Percentiles rank a stretch among this genome's conserved stretches.
phyloP scores from a whole-genome alignment of 2,329 filamentous ascomycete species.

The Blastomyces gilchristii region DNA sequence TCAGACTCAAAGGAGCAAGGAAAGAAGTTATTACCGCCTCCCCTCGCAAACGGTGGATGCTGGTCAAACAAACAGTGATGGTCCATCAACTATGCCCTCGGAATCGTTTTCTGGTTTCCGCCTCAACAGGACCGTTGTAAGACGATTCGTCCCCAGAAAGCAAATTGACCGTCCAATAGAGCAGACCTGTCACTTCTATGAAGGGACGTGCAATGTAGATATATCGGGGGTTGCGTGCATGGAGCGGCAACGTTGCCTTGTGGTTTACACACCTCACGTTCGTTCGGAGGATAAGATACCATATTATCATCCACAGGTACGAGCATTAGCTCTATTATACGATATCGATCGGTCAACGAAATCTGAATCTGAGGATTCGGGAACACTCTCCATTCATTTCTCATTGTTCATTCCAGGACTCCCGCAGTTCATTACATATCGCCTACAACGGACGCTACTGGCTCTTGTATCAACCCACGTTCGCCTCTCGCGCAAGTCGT shows the following conservation, averaged over 20 bases:
- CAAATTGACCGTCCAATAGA: conserved; percentile 63
- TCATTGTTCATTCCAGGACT: conserved; percentile 32
- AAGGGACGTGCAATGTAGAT: conserved; percentile 13
- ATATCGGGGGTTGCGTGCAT: conserved; percentile 25
- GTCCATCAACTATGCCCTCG: conserved; percentile 17
- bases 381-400: conserved; percentile 43
- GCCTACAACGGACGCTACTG: conserved; percentile 32
- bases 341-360: conserved; percentile 30
- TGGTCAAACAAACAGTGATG: conserved; percentile 5
- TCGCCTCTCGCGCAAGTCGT: conserved; percentile 24
- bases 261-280: conserved; percentile 71
- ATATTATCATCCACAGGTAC: conserved; percentile 77
- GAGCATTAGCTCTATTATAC: conserved; percentile 65
- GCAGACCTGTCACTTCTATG: conserved; percentile 72
- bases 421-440: conserved; percentile 27
- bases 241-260: conserved; percentile 33
- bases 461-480: conserved; percentile 30
- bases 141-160: conserved; percentile 74
- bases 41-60: neutral
- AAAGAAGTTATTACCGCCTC: conserved; percentile 16
- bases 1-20: conserved; percentile 26
- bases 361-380: conserved; percentile 21
- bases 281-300: conserved; percentile 54
- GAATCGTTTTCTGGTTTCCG: conserved; percentile 23
- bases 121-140: conserved; percentile 56